phyloP scores from a whole-genome alignment of 768 basidiomycete genomes.

The Russula vinacea region DNA sequence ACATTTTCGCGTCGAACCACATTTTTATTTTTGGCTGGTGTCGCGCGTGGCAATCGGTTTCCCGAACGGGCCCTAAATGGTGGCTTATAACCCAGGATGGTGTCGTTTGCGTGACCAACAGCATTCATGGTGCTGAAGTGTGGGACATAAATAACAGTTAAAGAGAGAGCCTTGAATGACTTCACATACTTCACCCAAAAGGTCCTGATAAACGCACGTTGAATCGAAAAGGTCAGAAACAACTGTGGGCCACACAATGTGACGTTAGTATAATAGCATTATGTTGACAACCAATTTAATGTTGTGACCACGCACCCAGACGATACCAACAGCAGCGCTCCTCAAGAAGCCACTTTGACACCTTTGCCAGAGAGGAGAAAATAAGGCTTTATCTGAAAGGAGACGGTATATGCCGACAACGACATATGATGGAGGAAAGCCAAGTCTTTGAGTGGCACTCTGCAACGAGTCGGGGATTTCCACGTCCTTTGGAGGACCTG shows the following conservation, averaged over 20 bases:
- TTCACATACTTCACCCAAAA: constrained; percentile 59
- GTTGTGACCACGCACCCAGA: constrained; percentile 53
- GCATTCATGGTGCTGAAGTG: constrained; percentile 55
- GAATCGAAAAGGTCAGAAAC: constrained; percentile 65
- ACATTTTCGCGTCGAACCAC: no score
- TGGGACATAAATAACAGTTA: background rate
- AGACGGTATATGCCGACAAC: constrained; percentile 83
- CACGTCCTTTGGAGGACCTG: constrained; percentile 3
- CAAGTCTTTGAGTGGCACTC: constrained; percentile 58
- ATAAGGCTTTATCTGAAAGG: constrained; percentile 66
- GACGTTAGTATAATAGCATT: no score
- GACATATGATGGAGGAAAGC: constrained; percentile 80
- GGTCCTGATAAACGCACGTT: constrained; percentile 59
- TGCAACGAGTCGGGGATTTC: constrained; percentile 38
- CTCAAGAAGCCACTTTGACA: constrained; percentile 72
- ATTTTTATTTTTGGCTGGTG: no score
- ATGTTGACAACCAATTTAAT: background rate
- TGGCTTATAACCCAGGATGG: constrained; percentile 59
- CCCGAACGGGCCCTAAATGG: no score
- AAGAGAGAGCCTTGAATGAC: background rate
- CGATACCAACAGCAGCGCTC: constrained; percentile 62
- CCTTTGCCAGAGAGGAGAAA: constrained; percentile 79
- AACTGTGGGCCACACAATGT: constrained; percentile 48
- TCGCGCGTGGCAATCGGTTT: no score
- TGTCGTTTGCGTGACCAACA: constrained; percentile 58